Base-by-base conservation (phyloP, 73 alveolate species). In the Urostyla sp. region DNA sequence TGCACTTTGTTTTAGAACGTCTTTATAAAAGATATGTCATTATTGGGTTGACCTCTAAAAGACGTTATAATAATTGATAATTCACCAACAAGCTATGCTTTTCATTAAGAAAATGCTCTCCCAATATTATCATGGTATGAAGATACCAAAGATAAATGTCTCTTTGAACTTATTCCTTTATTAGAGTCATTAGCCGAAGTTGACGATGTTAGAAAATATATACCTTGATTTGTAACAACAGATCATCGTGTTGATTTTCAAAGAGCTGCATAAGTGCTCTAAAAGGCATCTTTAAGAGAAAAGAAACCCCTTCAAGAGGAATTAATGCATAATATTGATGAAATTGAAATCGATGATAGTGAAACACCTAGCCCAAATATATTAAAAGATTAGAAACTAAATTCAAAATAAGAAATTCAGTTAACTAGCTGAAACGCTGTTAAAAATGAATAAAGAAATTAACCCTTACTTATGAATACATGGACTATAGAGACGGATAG, bases 81-180 rank as follows among this genome's bases (percentile, higher is more conserved):
- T 80, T 88, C 95, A 5, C 97, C 97, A 32, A 81, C 88, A 56
- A 90, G 95, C 28, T 94, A 91, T 75, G 75, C 90, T 35, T 77
- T 91, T 73, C 92, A 94, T 48, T 88, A 87, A 52, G 98, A 94
- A 75, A 94, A 94, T 69, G 98, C 95, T 0, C 46, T 94, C 40
- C 98, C 98, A 18, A 85, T 89, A 30, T 55, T 84, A 23, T 82
- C 95, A 1, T 94, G 98, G 97, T 94, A 87, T 56, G 96, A 88
- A 48, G 94, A 91, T 66, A 73, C 72, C 58, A 69, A 61, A 34
- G 98, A 94, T 76, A 84, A 88, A 51, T 91, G 92, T 40, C 78
- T 94, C 46, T 78, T 52, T 36, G 69, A 69, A 35, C 50, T 76
- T 15, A 75, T 75, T 26, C 88, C 93, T 15, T 30, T 76, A 16